phyloP scores from a whole-genome alignment of 805 yeast genomes.

The Metschnikowia koreensis region DNA sequence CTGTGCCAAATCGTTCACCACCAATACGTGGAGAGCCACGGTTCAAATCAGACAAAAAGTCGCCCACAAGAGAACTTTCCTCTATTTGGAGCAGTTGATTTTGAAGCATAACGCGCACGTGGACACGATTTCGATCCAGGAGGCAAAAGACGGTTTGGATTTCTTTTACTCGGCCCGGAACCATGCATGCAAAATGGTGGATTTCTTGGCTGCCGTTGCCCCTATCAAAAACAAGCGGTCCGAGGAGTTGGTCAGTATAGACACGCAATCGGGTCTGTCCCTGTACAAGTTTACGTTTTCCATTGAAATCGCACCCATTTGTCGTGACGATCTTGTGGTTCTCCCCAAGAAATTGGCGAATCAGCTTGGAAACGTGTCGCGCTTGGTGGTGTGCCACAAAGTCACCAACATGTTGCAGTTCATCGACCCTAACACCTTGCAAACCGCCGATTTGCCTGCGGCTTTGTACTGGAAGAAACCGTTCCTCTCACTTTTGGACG shows the following conservation, averaged over 20 bases:
- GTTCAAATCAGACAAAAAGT: slow-evolving; percentile 98
- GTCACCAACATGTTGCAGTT: slow-evolving; percentile 82
- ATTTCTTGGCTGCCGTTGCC: slow-evolving; percentile 78
- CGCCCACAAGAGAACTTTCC: slow-evolving; percentile 92
- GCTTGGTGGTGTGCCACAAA: slow-evolving; percentile 81
- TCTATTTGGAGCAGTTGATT: slow-evolving; percentile 92
- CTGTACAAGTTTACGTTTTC: slow-evolving; percentile 89
- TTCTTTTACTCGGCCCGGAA: slow-evolving; percentile 85
- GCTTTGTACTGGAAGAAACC: slow-evolving; percentile 78
- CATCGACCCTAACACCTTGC: slow-evolving; percentile 78
- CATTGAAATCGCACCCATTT: slow-evolving; percentile 91
- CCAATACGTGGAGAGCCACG: slow-evolving; percentile 97
- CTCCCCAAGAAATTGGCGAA: slow-evolving; percentile 85
- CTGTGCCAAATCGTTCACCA: slow-evolving; percentile 95
- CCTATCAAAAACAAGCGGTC: slow-evolving; percentile 83
- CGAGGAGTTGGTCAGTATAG: slow-evolving; percentile 87
- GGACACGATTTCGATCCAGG: slow-evolving; percentile 91
- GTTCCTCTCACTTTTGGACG: slow-evolving; percentile 74
- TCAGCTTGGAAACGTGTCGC: slow-evolving; percentile 76
- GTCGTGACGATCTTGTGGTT: slow-evolving; percentile 94
- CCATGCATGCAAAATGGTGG: slow-evolving; percentile 93
- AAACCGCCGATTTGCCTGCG: slow-evolving; percentile 71
- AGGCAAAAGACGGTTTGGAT: slow-evolving; percentile 90
- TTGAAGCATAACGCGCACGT: slow-evolving; percentile 89
- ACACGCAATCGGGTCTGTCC: slow-evolving; percentile 86